phyloP scores from a whole-genome alignment of 2,329 filamentous ascomycete genomes.

The Epichloe hybrida region DNA sequence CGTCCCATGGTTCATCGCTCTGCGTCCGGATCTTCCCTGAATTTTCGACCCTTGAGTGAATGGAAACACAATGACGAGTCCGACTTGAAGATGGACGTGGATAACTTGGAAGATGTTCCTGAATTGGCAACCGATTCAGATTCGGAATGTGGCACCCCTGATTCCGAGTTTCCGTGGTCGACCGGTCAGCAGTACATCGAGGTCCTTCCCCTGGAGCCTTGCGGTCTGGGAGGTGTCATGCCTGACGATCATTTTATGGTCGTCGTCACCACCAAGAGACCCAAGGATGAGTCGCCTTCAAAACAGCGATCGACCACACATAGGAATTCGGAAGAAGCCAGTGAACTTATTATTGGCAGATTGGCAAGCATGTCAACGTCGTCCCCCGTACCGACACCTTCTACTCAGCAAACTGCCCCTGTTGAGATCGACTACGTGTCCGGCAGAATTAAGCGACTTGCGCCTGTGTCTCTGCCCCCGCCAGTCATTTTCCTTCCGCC shows the following conservation, averaged over 20 bases:
- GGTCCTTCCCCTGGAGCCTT: constrained; percentile 35
- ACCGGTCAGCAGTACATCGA: constrained; percentile 25
- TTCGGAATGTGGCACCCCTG: constrained; percentile 24
- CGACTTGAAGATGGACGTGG: constrained; percentile 17
- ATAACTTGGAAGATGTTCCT: constrained; percentile 13
- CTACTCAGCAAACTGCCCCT: background rate
- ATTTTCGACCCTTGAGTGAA: constrained; percentile 36
- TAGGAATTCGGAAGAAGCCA: constrained; percentile 15
- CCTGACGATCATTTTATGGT: constrained; percentile 53
- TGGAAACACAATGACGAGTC: constrained; percentile 7
- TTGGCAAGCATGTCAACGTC: constrained; percentile 29
- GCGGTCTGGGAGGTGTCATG: constrained; percentile 43
- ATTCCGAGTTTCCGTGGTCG: constrained; percentile 35
- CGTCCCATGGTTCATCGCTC: constrained; percentile 23
- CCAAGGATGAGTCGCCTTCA: constrained; percentile 10
- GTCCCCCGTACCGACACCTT: constrained; percentile 15
- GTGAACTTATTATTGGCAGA: constrained; percentile 28
- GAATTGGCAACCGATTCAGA: constrained; percentile 22
- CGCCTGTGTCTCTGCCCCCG: constrained; percentile 36
- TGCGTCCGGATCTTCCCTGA: constrained; percentile 37
- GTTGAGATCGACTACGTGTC: constrained; percentile 34
- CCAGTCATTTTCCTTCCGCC: constrained; percentile 38
- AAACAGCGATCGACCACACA: background rate
- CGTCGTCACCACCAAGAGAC: constrained; percentile 36
- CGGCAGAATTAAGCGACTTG: constrained; percentile 27